These are phyloP conservation scores for Smallanthus sonchifolius DNA, from an alignment of 129 eudicot species.

Conservation along the genomic window DNA sequence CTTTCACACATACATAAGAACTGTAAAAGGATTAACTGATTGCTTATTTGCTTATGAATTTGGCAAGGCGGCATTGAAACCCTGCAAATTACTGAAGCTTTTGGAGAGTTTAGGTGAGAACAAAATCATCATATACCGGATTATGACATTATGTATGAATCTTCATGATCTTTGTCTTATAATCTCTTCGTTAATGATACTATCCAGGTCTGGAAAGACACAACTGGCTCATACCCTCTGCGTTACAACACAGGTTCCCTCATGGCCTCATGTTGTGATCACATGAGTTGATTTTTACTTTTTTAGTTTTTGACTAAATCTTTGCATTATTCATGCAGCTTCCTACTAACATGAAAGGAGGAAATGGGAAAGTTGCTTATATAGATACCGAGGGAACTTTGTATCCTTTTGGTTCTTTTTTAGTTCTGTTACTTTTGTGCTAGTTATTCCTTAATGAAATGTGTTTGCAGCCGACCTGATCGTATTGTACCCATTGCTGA, in stretches of 20 bases:
- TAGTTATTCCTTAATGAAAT: slow-evolving; percentile 38
- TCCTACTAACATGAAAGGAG: slow-evolving; percentile 90
- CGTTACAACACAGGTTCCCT: slow-evolving; percentile 76
- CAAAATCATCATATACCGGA: background rate
- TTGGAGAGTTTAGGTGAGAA: slow-evolving; percentile 90
- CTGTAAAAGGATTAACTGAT: background rate
- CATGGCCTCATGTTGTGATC: background rate
- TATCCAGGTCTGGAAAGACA: slow-evolving; percentile 89
- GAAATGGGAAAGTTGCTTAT: slow-evolving; percentile 98
- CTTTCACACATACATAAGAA: background rate
- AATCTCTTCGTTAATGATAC: slow-evolving; percentile 7
- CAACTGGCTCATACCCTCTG: slow-evolving; percentile 98
- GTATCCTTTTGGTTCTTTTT: slow-evolving; percentile 59
- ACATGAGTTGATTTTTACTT: background rate
- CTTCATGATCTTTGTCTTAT: slow-evolving; percentile 9
- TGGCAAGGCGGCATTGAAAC: slow-evolving; percentile 88
- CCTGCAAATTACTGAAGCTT: slow-evolving; percentile 84
- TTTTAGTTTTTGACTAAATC: background rate
- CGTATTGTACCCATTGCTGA: slow-evolving; percentile 98
- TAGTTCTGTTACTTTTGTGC: background rate
- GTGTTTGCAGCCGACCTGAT: slow-evolving; percentile 79
- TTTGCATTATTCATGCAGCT: slow-evolving; percentile 49
- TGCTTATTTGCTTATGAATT: slow-evolving; percentile 2
- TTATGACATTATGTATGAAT: background rate
- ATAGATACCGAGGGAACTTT: slow-evolving; percentile 98